Percentiles rank a stretch among this genome's conserved stretches.
phyloP scores from a whole-genome alignment of 345 rosid genomes.

The Kernera saxatilis region DNA sequence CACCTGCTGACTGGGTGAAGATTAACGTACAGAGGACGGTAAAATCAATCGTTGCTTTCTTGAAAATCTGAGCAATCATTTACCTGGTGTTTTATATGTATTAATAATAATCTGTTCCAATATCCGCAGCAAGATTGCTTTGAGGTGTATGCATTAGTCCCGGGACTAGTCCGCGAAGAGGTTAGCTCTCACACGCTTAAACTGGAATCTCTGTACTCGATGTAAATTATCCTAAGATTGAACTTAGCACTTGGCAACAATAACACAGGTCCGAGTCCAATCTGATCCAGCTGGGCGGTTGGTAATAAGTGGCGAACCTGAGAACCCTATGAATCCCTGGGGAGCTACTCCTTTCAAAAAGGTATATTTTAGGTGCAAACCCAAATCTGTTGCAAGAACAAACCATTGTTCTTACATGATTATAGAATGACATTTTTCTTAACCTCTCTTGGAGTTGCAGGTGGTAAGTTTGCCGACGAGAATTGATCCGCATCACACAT shows the following conservation, averaged over 20 bases:
- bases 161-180: constrained; percentile 92
- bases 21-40: constrained; percentile 75
- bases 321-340: constrained; percentile 86
- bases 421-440: background rate
- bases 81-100: background rate
- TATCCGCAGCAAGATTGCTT: constrained; percentile 72
- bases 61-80: background rate
- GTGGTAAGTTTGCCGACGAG: constrained; percentile 74
- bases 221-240: background rate
- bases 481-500: constrained; percentile 79
- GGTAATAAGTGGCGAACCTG: constrained; percentile 92
- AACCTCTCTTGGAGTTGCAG: constrained; percentile 27
- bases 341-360: constrained; percentile 89
- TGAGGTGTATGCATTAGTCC: constrained; percentile 90
- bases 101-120: background rate
- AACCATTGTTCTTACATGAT: background rate
- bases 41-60: constrained; percentile 15
- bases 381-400: background rate
- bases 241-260: background rate
- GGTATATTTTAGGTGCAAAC: constrained; percentile 32
- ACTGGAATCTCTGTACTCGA: background rate
- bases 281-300: constrained; percentile 92
- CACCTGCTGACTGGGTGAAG: constrained; percentile 97
- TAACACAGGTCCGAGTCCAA: constrained; percentile 76
- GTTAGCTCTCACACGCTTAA: constrained; percentile 31